A percentile compares a stretch with the other conserved stretches of the same genome.
phyloP scores from a whole-genome alignment of 345 rosid genomes.

The Excoecaria agallocha region DNA sequence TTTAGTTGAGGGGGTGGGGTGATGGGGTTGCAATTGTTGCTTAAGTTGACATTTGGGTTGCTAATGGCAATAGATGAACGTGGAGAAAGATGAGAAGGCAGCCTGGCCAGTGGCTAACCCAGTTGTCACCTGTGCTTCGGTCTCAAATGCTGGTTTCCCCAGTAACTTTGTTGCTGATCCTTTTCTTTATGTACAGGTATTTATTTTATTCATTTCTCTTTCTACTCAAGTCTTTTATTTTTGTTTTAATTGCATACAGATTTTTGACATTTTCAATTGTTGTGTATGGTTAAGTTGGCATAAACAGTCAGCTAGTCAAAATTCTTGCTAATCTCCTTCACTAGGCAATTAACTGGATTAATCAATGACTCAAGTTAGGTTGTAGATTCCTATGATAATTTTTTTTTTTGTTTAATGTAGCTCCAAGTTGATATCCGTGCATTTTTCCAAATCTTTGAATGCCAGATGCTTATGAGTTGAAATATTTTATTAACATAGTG shows the following conservation, averaged over 20 bases:
- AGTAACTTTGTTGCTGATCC: slow-evolving; percentile 98
- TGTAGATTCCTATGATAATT: background rate
- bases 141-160: slow-evolving; percentile 67
- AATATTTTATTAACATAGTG: background rate
- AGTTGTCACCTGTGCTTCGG: slow-evolving; percentile 82
- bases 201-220: background rate
- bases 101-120: slow-evolving; percentile 99
- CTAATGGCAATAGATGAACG: slow-evolving; percentile 47
- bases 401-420: background rate
- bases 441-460: background rate
- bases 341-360: background rate
- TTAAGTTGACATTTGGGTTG: slow-evolving; percentile 11
- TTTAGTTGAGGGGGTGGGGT: no score
- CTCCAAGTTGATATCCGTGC: background rate
- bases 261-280: background rate
- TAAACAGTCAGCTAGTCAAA: no score
- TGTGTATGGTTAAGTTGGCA: background rate
- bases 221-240: background rate
- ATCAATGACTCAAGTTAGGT: background rate
- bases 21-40: no score
- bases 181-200: slow-evolving; percentile 78
- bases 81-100: slow-evolving; percentile 68
- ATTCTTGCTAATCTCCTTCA: no score
- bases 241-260: background rate
- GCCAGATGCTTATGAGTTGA: background rate